These are phyloP conservation scores for Cymbopogon flexuosus DNA, from an alignment of 202 grass and related monocot species.

Conservation along the genomic window DNA sequence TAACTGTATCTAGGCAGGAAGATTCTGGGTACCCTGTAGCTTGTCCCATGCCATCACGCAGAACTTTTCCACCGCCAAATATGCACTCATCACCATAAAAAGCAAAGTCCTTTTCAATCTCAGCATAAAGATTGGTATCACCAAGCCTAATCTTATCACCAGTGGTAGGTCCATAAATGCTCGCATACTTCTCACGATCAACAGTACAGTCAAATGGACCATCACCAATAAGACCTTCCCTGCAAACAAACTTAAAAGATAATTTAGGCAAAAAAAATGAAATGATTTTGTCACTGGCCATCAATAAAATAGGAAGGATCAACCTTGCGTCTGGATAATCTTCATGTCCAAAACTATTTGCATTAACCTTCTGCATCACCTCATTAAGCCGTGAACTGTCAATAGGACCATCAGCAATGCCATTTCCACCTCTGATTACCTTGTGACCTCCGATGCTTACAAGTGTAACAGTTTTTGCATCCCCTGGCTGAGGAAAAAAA, in stretches of 20 bases:
- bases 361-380: slow-evolving; percentile 56
- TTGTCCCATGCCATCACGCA: slow-evolving; percentile 96
- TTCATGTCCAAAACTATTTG: slow-evolving; percentile 65
- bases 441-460: slow-evolving; percentile 78
- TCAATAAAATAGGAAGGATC: slow-evolving; percentile 19
- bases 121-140: slow-evolving; percentile 80
- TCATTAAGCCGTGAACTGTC: slow-evolving; percentile 48
- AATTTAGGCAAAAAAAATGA: neutral
- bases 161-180: slow-evolving; percentile 93
- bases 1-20: slow-evolving; percentile 76
- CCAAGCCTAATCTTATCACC: slow-evolving; percentile 97
- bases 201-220: slow-evolving; percentile 52
- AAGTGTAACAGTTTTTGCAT: slow-evolving; percentile 77
- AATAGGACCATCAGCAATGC: slow-evolving; percentile 69
- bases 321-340: slow-evolving; percentile 72
- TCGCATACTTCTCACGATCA: slow-evolving; percentile 77
- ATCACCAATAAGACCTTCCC: slow-evolving; percentile 70
- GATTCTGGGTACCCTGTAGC: slow-evolving; percentile 54
- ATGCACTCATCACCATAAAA: slow-evolving; percentile 94
- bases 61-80: slow-evolving; percentile 94
- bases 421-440: slow-evolving; percentile 87
- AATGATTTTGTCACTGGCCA: neutral
- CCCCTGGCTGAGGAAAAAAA: slow-evolving; percentile 59
- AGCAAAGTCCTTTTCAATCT: slow-evolving; percentile 87
- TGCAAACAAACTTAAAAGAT: slow-evolving; percentile 48